Conservation (phyloP, 2,329 filamentous ascomycete genomes). For the Parascedosporium putredinis region DNA sequence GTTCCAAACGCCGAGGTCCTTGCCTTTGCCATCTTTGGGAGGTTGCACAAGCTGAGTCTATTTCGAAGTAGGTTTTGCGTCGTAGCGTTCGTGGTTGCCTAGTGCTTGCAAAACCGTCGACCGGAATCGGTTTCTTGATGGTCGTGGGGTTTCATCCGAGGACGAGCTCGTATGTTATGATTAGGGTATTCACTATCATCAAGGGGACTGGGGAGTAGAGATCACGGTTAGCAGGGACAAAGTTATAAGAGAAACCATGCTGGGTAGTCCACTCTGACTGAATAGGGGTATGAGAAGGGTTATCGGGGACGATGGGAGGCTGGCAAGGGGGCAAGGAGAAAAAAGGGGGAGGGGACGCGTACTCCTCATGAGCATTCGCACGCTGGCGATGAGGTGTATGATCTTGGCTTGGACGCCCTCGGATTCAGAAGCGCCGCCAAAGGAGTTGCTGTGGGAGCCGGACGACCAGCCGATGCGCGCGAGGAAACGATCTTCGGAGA, state of each 20-base stretch:
- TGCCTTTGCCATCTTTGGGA: no score
- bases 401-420: conserved; percentile 77
- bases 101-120: no score
- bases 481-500: conserved; percentile 91
- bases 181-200: conserved; percentile 71
- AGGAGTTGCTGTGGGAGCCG: conserved; percentile 60
- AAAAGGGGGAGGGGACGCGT: conserved; percentile 15
- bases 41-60: no score
- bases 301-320: no score
- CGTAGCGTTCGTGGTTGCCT: no score
- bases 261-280: no score
- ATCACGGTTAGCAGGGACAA: no score
- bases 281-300: not conserved
- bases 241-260: no score
- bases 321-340: no score
- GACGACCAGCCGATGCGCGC: conserved; percentile 73
- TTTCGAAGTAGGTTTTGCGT: no score
- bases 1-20: no score
- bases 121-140: no score
- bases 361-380: conserved; percentile 91
- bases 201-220: conserved; percentile 54
- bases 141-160: conserved; percentile 44
- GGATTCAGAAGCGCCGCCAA: conserved; percentile 57
- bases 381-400: conserved; percentile 80
- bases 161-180: conserved; percentile 74